Conservation (phyloP, 2,329 filamentous ascomycete genomes). For the Colletotrichum tabaci region DNA sequence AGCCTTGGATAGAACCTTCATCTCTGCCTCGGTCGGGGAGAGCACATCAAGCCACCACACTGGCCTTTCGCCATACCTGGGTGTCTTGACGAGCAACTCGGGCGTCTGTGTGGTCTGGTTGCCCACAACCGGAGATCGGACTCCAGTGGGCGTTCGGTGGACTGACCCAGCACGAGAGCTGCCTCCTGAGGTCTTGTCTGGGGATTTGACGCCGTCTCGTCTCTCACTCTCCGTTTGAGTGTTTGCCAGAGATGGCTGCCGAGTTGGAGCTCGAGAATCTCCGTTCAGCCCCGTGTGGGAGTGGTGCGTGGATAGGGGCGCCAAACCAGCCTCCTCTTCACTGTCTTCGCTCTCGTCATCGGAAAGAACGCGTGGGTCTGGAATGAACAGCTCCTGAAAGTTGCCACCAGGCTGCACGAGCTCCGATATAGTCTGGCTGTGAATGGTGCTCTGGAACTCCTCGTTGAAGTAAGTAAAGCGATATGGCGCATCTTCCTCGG, state of each 20-base stretch:
- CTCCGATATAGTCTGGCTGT: slow-evolving; percentile 95
- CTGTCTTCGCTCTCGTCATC: slow-evolving; percentile 80
- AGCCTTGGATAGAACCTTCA: slow-evolving; percentile 92
- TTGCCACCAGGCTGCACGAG: slow-evolving; percentile 87
- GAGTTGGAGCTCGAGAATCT: slow-evolving; percentile 61
- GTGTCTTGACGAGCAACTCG: slow-evolving; percentile 59
- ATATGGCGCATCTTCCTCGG: slow-evolving; percentile 92
- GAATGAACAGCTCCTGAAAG: slow-evolving; percentile 91
- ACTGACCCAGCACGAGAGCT: slow-evolving; percentile 57
- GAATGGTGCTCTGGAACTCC: slow-evolving; percentile 94
- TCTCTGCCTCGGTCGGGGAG: slow-evolving; percentile 91
- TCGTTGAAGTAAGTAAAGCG: slow-evolving; percentile 99
- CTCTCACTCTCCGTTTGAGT: slow-evolving; percentile 48
- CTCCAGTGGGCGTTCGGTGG: slow-evolving; percentile 62
- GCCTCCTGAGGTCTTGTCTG: slow-evolving; percentile 50
- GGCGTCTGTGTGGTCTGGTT: slow-evolving; percentile 47
- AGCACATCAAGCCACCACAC: slow-evolving; percentile 98
- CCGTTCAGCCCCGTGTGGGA: slow-evolving; percentile 52
- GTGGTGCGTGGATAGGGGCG: slow-evolving; percentile 44
- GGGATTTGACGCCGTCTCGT: slow-evolving; percentile 49
- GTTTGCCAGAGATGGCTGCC: slow-evolving; percentile 60
- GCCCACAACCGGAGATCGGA: slow-evolving; percentile 54
- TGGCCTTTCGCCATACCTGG: slow-evolving; percentile 83
- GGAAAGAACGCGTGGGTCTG: slow-evolving; percentile 82
- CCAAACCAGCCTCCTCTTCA: slow-evolving; percentile 50